Evolutionary conservation across 768 basidiomycete genomes (phyloP).

Genomic region (Cytidiella melzeri): DNA sequence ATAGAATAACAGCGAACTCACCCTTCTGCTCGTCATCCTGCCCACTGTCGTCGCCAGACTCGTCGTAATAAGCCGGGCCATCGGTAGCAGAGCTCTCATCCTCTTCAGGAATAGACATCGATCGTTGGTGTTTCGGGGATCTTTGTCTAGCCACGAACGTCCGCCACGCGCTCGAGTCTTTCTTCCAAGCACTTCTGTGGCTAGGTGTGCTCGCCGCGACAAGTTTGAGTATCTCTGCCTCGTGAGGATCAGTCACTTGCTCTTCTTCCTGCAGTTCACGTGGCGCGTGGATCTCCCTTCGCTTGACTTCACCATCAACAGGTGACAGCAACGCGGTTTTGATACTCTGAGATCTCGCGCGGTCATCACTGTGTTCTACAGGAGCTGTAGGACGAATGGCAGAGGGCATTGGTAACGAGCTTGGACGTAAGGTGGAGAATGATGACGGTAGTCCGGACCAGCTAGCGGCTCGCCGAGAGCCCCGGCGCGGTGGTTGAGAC

Average conservation of each 20-base stretch:
- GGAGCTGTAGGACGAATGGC: constrained; percentile 33
- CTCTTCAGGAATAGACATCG: constrained; percentile 21
- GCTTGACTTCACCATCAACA: constrained; percentile 9
- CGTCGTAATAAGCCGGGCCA: constrained; percentile 18
- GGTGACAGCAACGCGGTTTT: constrained; percentile 13
- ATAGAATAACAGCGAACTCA: constrained; percentile 7
- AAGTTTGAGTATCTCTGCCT: constrained; percentile 50
- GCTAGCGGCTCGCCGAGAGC: constrained; percentile 19
- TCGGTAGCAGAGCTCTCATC: constrained; percentile 25
- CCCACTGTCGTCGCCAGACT: constrained; percentile 13
- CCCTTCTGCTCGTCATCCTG: constrained; percentile 23
- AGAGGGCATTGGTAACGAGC: constrained; percentile 67
- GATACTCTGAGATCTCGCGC: constrained; percentile 13
- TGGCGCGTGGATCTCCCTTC: constrained; percentile 12
- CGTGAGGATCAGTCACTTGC: constrained; percentile 30
- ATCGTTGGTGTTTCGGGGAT: constrained; percentile 9
- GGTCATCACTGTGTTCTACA: constrained; percentile 11
- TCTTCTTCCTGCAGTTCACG: constrained; percentile 13
- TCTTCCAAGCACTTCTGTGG: constrained; percentile 66
- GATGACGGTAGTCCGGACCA: constrained; percentile 45
- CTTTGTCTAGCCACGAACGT: constrained; percentile 39
- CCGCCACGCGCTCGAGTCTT: constrained; percentile 58
- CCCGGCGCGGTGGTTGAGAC: constrained; percentile 17
- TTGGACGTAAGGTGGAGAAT: constrained; percentile 54
- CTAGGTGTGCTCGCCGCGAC: constrained; percentile 68